Evolutionary conservation across 1,139 yeast genomes (phyloP).

Genomic region (Insectozyma bohioensis): DNA sequence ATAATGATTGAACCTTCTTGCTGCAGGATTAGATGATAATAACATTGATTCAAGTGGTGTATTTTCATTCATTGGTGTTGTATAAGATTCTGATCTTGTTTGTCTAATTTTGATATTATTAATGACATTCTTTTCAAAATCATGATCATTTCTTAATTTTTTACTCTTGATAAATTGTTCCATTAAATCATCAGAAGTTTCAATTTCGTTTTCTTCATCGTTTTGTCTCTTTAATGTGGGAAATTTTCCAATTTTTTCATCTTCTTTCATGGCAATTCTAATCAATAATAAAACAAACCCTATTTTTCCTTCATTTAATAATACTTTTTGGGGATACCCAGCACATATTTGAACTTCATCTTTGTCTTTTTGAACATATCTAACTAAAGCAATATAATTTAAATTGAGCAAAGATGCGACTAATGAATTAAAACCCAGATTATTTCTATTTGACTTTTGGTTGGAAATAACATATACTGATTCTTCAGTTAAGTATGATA

Average conservation of each 20-base stretch:
- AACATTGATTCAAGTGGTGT: constrained; percentile 17
- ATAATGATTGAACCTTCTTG: constrained; percentile 26
- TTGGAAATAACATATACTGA: constrained; percentile 56
- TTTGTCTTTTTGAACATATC: constrained; percentile 54
- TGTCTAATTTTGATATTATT: constrained; percentile 12
- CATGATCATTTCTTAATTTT: constrained; percentile 9
- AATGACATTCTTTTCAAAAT: constrained; percentile 8
- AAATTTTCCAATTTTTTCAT: constrained; percentile 64
- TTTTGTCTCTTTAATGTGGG: constrained; percentile 39
- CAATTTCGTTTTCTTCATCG: constrained; percentile 3
- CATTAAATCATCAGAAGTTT: constrained; percentile 11
- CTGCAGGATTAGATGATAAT: constrained; percentile 30
- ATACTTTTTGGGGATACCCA: constrained; percentile 46
- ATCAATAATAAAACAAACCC: constrained; percentile 35
- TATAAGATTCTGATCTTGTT: constrained; percentile 7
- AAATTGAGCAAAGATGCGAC: constrained; percentile 52
- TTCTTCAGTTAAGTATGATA: constrained; percentile 60
- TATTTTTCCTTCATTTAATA: constrained; percentile 12
- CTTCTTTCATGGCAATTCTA: constrained; percentile 77
- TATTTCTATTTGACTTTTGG: constrained; percentile 34
- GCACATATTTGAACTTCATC: constrained; percentile 57
- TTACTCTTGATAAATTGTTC: constrained; percentile 13
- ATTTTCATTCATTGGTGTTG: constrained; percentile 8
- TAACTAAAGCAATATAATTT: constrained; percentile 55
- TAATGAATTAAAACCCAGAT: constrained; percentile 50